Base-by-base conservation (phyloP, 345 rosid genomes). In the Brassica nigra region DNA sequence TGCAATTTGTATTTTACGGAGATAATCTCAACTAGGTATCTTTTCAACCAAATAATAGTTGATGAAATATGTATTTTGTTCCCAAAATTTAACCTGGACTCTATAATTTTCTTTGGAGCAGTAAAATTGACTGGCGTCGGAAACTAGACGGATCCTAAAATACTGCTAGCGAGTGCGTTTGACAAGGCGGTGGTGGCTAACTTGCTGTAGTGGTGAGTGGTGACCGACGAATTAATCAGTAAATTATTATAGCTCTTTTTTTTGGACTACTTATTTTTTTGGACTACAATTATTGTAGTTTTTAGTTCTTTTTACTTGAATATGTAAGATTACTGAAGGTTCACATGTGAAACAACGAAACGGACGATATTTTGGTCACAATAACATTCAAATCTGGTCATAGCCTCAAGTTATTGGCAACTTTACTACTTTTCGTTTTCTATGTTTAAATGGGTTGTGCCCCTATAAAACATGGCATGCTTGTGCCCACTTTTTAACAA, bases 391-490 rank as follows among this genome's bases (percentile, higher is more conserved):
- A 63, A 47, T 31, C 77, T 31, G 77, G 77, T 63, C 77, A 31
- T 31, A 63, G 34, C 34, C 49, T 30, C 30, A 63, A 63, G 31
- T 74, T 74, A 4, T 31, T 11, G 39, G 68, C 77, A 23, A 74
- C 77, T 74, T 37, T 36, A 66, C 49, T 16, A 30, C 6, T 16
- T 36, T 36, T 36, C 30, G 37, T n/a, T 64, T 7, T 64, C 44
- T 64, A 16, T 3, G 12, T 39, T 14, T 8, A 65, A 47, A 55
- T 75, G 55, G 78, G 71, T 65, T 74, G 71, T 52, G 64, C 57
- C 72, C 65, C 66, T 66, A 66, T 15, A 36, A 66, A 55, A 66
- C 65, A 75, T 31, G 67, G 55, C 62, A 57, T 57, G 62, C 71
- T 54, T 55, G 42, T 66, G 57, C 37, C 58, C 78, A 66, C 58